phyloP scores from a whole-genome alignment of 805 yeast species.

The Yamadazyma ubonensis region DNA sequence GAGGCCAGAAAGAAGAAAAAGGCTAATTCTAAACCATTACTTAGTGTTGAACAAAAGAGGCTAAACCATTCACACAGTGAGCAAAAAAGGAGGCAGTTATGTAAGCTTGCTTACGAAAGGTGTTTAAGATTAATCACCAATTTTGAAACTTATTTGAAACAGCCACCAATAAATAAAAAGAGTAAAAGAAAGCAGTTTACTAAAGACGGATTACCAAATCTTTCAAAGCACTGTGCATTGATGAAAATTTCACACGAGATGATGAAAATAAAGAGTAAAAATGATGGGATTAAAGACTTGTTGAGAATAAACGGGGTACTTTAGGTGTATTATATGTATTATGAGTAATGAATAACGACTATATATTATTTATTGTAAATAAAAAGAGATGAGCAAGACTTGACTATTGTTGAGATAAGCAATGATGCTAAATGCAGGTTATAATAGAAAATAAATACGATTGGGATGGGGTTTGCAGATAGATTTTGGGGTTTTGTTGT shows the following conservation, averaged over 20 bases:
- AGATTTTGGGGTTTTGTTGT: too few species aligned
- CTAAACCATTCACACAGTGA: conserved; percentile 43
- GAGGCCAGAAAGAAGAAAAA: conserved; percentile 22
- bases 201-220: conserved; percentile 46
- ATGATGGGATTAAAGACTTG: conserved; percentile 32
- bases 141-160: conserved; percentile 37
- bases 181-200: conserved; percentile 38
- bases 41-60: conserved; percentile 40
- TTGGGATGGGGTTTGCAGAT: too few species aligned
- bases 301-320: conserved; percentile 11
- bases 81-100: conserved; percentile 43
- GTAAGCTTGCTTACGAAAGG: conserved; percentile 45
- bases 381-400: too few species aligned
- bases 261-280: conserved; percentile 30
- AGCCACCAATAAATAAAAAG: conserved; percentile 29
- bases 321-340: conserved; percentile 1
- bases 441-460: too few species aligned
- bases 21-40: conserved; percentile 33
- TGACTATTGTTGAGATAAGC: too few species aligned
- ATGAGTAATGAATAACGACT: conserved; percentile 12
- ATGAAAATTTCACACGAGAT: conserved; percentile 41
- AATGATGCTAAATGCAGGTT: too few species aligned
- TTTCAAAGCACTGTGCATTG: conserved; percentile 44
- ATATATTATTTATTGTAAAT: too few species aligned
- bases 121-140: conserved; percentile 41